phyloP scores from a whole-genome alignment of 371 early-diverging fungal species.

The Mortierella sp. region DNA sequence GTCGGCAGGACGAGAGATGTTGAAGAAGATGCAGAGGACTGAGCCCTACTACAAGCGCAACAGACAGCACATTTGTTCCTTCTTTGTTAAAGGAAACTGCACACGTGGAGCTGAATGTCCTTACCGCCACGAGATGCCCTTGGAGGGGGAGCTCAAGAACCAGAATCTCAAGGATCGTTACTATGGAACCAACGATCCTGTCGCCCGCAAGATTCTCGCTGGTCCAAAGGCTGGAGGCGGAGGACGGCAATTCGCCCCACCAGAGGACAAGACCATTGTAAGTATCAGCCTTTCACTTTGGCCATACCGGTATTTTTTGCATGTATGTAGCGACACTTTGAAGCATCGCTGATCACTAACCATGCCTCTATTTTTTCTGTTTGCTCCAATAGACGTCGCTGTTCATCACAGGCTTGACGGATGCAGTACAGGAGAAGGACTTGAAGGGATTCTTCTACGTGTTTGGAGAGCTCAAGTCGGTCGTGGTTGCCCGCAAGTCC shows the following conservation, averaged over 20 bases:
- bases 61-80: slow-evolving; percentile 93
- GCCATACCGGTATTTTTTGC: not conserved
- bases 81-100: slow-evolving; percentile 94
- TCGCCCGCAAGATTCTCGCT: slow-evolving; percentile 87
- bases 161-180: slow-evolving; percentile 96
- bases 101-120: slow-evolving; percentile 94
- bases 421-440: slow-evolving; percentile 77
- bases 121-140: slow-evolving; percentile 92
- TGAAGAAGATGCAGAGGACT: slow-evolving; percentile 84
- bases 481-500: slow-evolving; percentile 83
- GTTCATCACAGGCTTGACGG: slow-evolving; percentile 82
- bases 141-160: slow-evolving; percentile 84
- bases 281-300: slow-evolving; percentile 16
- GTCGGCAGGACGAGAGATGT: slow-evolving; percentile 83
- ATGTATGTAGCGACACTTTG: not conserved
- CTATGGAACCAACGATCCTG: slow-evolving; percentile 94
- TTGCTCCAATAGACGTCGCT: slow-evolving; percentile 72
- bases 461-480: slow-evolving; percentile 91
- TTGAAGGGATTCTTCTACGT: slow-evolving; percentile 80
- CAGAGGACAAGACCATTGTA: slow-evolving; percentile 80
- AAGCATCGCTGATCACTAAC: slow-evolving; percentile 18
- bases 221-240: slow-evolving; percentile 62
- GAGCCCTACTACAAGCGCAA: slow-evolving; percentile 96
- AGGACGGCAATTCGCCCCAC: slow-evolving; percentile 62
- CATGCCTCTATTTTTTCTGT: not conserved